A percentile compares a stretch with the other conserved stretches of the same genome.
Conservation (phyloP, 2,329 filamentous ascomycete species). For the Cercospora beticola region DNA sequence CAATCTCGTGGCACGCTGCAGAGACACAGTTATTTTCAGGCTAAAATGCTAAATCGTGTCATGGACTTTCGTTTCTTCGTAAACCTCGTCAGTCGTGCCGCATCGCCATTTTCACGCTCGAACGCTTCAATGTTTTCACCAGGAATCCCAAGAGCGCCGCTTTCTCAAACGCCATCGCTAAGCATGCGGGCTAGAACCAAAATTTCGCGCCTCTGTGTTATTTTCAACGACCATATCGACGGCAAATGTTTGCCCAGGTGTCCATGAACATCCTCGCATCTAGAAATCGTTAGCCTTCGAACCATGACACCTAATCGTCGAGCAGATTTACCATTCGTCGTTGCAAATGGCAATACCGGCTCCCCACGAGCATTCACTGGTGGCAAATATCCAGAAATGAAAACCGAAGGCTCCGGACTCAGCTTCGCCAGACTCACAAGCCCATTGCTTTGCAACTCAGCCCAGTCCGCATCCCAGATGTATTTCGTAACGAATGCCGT, state of each 20-base stretch:
- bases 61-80: not conserved
- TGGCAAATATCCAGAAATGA: conserved; percentile 53
- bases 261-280: conserved; percentile 32
- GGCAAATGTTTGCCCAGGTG: conserved; percentile 24
- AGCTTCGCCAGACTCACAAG: conserved; percentile 48
- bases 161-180: not conserved
- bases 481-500: conserved; percentile 54
- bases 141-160: not conserved
- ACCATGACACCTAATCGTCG: not conserved
- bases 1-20: not conserved
- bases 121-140: not conserved
- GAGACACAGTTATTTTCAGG: not conserved
- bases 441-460: conserved; percentile 41
- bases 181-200: not conserved
- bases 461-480: conserved; percentile 50
- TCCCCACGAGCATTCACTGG: conserved; percentile 29
- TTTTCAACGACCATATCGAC: conserved; percentile 4
- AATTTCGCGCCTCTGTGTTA: not conserved
- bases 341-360: conserved; percentile 33
- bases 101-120: not conserved
- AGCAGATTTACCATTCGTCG: conserved; percentile 26
- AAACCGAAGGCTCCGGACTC: conserved; percentile 51
- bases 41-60: not conserved
- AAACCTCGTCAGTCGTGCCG: not conserved
- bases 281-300: conserved; percentile 11